Base-by-base conservation (phyloP, 2,329 filamentous ascomycete genomes). In the Paramyrothecium roridum region DNA sequence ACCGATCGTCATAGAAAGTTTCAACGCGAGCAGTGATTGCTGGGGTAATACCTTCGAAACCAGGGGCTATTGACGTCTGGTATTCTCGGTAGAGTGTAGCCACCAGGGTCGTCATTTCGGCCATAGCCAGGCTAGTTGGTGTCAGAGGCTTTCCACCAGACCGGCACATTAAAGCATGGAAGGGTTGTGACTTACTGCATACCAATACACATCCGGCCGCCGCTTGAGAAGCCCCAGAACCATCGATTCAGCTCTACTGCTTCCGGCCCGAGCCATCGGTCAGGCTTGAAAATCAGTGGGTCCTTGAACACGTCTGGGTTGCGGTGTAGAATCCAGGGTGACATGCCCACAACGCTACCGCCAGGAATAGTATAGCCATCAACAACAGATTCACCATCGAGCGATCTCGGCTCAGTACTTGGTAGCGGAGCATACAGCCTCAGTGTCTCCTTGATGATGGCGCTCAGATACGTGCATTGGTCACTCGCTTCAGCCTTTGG, bases 371-470 rank as follows among this genome's bases (percentile, higher is more conserved):
- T 20, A 19, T 64, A 68, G 2, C 63, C 65, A 16, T 67, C 62
- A 2, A 68, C 56, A 0, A 53, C 53, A 1, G 58, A 55, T 8
- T 60, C 63, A 2, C 23, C 26, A 0, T 55, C 54, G 1, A 61
- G 23, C 33, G 72, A 74, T 6, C 80, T 71, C 8, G 81, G 80
- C 52, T 83, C 74, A 0, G 74, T 78, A 22, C 77, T 77, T 1
- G 81, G 80, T 8, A 83, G 68, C 0, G 81, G 80, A 12, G 79
- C 73, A 48, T 80, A 78, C 1, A 83, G 64, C 1, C 79, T 65
- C 3, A 82, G 60, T 0, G 78, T 78, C 61, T 83, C 80, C 48
- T 78, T 80, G 58, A 82, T 73, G 1, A 82, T 67, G 1, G 78
- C 78, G 49, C 79, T 70, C 0, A 82, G 64, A 56, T 76, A 82